These are phyloP conservation scores for Penicillium sclerotigenum DNA, from an alignment of 2,329 filamentous ascomycete species.

Conservation along the genomic window DNA sequence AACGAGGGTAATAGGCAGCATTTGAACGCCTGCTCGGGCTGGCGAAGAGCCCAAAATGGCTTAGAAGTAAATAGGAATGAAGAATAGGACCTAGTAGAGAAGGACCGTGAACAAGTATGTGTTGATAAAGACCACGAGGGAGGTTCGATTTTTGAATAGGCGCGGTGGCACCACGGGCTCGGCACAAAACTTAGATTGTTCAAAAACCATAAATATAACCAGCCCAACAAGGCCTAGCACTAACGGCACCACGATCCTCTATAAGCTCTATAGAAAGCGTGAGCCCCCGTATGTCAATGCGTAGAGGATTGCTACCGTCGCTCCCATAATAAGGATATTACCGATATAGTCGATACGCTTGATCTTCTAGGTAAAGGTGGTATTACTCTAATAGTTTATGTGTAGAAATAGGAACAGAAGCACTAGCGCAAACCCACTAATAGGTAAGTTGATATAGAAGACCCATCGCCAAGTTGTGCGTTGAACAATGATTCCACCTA, in stretches of 20 bases:
- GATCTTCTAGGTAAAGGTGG: conserved; percentile 33
- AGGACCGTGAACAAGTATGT: conserved; percentile 41
- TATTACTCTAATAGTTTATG: conserved; percentile 33
- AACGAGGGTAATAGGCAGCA: conserved; percentile 18
- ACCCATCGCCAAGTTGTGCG: conserved; percentile 28
- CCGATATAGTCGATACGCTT: conserved; percentile 38
- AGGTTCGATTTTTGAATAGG: conserved; percentile 44
- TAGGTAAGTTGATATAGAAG: conserved; percentile 27
- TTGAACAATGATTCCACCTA: conserved; percentile 21
- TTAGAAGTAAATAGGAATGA: conserved; percentile 47
- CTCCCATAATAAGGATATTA: background rate
- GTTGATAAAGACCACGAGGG: conserved; percentile 26
- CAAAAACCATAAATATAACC: background rate
- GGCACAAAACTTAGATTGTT: conserved; percentile 22
- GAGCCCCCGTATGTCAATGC: background rate
- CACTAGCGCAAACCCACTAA: conserved; percentile 16
- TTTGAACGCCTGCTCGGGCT: conserved; percentile 23
- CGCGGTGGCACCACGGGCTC: conserved; percentile 39
- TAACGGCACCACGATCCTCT: background rate
- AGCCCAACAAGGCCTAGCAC: background rate
- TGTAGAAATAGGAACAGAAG: conserved; percentile 43
- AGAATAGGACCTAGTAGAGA: conserved; percentile 38
- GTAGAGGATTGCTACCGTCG: background rate
- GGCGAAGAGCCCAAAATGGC: conserved; percentile 34
- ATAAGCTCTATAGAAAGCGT: background rate